Evolutionary conservation across 177 flowering plant genomes (phyloP).

Genomic region (Vitis hybrid): DNA sequence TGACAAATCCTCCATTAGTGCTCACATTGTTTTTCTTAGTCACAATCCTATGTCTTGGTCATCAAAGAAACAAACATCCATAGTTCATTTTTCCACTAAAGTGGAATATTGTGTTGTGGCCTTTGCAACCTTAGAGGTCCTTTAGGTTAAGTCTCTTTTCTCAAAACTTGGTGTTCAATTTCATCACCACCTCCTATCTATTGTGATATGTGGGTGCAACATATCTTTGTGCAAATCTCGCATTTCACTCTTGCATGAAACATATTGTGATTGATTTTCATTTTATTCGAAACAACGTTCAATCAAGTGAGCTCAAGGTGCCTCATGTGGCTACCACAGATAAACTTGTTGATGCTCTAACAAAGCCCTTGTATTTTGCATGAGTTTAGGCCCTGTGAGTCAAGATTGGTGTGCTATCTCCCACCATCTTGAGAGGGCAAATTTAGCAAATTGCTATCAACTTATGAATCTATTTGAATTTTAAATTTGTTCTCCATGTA

Average conservation of each 20-base stretch:
- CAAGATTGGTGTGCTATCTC: background rate
- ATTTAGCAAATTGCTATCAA: background rate
- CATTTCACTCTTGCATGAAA: background rate
- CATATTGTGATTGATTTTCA: background rate
- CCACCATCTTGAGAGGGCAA: slow-evolving; percentile 2
- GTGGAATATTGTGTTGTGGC: too few relatives aligned
- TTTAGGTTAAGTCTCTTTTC: background rate
- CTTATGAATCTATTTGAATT: too few relatives aligned
- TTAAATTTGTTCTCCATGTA: too few relatives aligned
- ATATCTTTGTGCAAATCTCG: background rate
- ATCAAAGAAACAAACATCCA: too few relatives aligned
- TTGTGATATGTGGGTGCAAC: background rate
- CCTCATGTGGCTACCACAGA: background rate
- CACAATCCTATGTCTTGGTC: too few relatives aligned
- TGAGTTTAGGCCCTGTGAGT: background rate
- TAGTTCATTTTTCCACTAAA: too few relatives aligned
- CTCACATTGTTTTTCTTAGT: too few relatives aligned
- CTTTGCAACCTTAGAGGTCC: background rate
- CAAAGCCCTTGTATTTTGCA: background rate
- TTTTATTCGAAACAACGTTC: background rate
- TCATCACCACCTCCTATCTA: background rate
- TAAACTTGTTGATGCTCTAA: background rate
- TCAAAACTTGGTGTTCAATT: background rate
- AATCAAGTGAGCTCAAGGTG: background rate
- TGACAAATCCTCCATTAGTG: background rate